Conservation (phyloP, 2,329 filamentous ascomycete genomes). For the Aspergillus jensenii region DNA sequence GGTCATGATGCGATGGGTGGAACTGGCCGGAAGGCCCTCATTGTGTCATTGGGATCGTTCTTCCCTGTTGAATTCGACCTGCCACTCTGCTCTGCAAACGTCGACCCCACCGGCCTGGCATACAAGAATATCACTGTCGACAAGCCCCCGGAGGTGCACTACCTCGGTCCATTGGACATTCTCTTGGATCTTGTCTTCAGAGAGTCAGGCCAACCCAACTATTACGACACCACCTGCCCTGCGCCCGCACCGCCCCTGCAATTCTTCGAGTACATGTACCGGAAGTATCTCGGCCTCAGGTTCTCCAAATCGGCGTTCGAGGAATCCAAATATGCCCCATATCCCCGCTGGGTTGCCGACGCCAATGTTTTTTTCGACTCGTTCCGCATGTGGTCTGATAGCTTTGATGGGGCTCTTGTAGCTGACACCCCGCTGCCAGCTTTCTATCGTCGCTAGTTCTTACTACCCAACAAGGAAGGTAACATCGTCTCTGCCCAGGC, state of each 20-base stretch:
- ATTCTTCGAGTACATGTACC: not conserved
- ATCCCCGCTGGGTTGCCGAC: not conserved
- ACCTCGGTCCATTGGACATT: not conserved
- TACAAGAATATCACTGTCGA: not conserved
- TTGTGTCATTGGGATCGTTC: not conserved
- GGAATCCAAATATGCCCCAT: not conserved
- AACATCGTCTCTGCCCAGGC: too few relatives aligned
- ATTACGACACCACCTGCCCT: not conserved
- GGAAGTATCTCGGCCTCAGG: not conserved
- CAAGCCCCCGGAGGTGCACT: not conserved
- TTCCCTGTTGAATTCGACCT: not conserved
- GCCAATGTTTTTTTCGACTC: not conserved
- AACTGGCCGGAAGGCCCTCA: not conserved
- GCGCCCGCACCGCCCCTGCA: not conserved
- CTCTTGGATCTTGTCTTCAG: not conserved
- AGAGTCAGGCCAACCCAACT: not conserved
- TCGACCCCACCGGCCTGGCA: not conserved
- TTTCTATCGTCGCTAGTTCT: too few relatives aligned
- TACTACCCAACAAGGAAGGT: too few relatives aligned
- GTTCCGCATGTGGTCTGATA: not conserved
- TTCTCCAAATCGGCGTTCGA: not conserved
- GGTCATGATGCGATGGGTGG: not conserved
- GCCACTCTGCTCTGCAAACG: not conserved
- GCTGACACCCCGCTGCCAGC: not conserved
- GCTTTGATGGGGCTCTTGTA: not conserved